A percentile compares a stretch with the other conserved stretches of the same genome.
Evolutionary conservation across 2,329 filamentous ascomycete species (phyloP).

Genomic region (Tolypocladium ovalisporum): DNA sequence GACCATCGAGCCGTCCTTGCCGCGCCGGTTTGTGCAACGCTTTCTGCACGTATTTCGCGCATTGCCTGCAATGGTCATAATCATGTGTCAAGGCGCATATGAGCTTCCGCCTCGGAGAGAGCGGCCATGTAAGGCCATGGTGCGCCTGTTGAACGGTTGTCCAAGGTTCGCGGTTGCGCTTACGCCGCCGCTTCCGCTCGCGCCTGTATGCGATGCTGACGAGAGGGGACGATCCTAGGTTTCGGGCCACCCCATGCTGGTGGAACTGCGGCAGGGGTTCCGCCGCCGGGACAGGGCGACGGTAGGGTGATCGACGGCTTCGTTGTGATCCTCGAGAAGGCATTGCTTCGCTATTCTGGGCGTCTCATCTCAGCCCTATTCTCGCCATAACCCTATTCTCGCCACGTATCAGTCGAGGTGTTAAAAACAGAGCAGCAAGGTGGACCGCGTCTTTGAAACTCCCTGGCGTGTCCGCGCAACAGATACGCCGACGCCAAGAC

Average conservation of each 20-base stretch:
- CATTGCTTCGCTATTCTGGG: neutral
- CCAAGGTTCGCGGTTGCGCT: neutral
- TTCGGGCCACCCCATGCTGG: neutral
- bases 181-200: conserved; percentile 1
- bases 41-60: neutral
- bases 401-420: neutral
- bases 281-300: neutral
- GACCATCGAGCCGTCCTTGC: neutral
- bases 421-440: neutral
- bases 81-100: neutral
- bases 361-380: neutral
- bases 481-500: neutral
- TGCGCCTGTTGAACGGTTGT: neutral
- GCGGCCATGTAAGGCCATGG: neutral
- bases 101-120: neutral
- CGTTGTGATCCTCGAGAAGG: neutral
- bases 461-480: neutral
- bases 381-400: neutral
- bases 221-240: neutral
- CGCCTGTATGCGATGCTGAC: conserved; percentile 3
- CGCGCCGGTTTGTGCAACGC: neutral
- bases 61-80: neutral
- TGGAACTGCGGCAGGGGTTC: neutral
- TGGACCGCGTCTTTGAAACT: neutral
- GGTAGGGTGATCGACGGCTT: neutral